These are phyloP conservation scores for Geotrichum ghanense DNA, from an alignment of 805 yeast genomes.

Conservation along the genomic window DNA sequence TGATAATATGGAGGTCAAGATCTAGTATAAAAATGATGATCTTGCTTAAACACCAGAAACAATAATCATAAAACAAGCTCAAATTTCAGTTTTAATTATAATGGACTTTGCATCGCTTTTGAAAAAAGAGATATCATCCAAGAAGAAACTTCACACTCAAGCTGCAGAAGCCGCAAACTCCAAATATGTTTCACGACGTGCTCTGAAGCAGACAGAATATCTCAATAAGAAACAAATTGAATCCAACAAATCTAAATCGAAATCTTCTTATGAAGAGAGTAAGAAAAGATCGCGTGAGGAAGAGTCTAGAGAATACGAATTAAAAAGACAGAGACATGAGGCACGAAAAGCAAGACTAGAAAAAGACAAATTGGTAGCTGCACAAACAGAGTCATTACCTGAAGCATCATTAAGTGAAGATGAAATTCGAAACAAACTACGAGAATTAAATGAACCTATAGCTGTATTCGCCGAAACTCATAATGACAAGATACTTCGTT, in stretches of 20 bases:
- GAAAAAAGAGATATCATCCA: background rate
- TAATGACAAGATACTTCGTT: slow-evolving; percentile 12
- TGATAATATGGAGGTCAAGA: no score
- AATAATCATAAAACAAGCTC: no score
- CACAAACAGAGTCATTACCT: background rate
- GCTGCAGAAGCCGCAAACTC: background rate
- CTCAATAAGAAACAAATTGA: background rate
- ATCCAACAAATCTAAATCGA: background rate
- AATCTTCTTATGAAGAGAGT: background rate
- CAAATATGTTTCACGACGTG: background rate
- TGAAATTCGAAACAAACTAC: slow-evolving; percentile 19
- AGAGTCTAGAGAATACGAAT: background rate
- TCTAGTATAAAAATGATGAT: no score
- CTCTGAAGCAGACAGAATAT: background rate
- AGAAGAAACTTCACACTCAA: background rate
- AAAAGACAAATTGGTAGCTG: background rate
- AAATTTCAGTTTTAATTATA: no score
- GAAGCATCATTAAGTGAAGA: slow-evolving; percentile 17
- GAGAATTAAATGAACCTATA: slow-evolving; percentile 17
- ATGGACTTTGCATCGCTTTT: slow-evolving; percentile 2
- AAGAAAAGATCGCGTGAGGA: slow-evolving; percentile 1
- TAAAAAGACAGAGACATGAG: background rate
- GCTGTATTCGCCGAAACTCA: slow-evolving; percentile 17
- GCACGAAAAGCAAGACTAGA: background rate
- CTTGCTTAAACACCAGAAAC: no score